phyloP scores from a whole-genome alignment of 768 basidiomycete species.

The Termitomyces sp. region DNA sequence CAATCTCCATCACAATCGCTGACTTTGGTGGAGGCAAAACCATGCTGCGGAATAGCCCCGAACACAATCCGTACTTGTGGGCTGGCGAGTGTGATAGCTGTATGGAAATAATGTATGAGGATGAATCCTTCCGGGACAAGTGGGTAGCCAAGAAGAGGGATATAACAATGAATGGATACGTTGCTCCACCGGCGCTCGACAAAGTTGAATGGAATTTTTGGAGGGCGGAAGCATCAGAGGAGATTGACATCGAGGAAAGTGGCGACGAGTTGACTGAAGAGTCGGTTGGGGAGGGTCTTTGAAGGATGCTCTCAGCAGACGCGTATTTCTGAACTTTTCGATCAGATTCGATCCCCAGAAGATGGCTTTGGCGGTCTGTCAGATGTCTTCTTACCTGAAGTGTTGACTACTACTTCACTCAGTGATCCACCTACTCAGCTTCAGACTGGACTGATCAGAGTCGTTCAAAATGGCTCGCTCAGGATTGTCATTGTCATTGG shows the following conservation, averaged over 20 bases:
- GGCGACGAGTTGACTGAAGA: constrained; percentile 13
- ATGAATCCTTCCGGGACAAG: constrained; percentile 25
- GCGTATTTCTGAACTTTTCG: background rate
- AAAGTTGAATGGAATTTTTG: constrained; percentile 32
- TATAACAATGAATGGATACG: constrained; percentile 16
- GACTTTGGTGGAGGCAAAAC: constrained; percentile 24
- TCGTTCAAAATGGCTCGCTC: background rate
- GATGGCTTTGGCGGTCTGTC: background rate
- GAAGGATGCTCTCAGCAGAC: background rate
- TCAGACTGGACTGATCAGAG: background rate
- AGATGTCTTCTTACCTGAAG: background rate
- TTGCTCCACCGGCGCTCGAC: constrained; percentile 27
- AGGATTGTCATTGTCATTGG: background rate
- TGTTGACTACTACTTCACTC: background rate
- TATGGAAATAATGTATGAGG: constrained; percentile 34
- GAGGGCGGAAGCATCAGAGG: constrained; percentile 17
- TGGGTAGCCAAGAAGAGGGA: constrained; percentile 33
- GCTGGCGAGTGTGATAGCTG: constrained; percentile 37
- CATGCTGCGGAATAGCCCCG: constrained; percentile 16
- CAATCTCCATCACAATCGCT: constrained; percentile 30
- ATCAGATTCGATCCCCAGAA: background rate
- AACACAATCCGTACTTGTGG: constrained; percentile 28
- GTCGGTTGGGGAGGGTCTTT: constrained; percentile 1
- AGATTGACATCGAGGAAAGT: constrained; percentile 17
- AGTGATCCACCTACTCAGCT: background rate